Conservation (phyloP, 306 rosid genomes). For the Quercus ilex region DNA sequence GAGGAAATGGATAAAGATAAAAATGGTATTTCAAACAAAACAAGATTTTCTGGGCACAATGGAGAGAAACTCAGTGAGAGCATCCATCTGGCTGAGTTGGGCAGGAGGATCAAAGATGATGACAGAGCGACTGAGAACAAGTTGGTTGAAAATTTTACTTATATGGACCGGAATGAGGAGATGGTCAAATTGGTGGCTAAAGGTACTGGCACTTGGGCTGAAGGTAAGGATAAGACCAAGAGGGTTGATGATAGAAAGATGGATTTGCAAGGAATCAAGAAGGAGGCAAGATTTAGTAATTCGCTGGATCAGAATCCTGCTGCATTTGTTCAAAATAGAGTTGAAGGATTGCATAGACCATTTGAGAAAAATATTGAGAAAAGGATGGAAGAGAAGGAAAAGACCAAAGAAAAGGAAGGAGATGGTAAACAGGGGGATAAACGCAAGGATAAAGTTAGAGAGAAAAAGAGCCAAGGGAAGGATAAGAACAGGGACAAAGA, state of each 20-base stretch:
- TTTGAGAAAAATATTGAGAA: slow-evolving; percentile 37
- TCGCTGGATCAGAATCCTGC: slow-evolving; percentile 36
- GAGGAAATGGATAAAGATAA: slow-evolving; percentile 41
- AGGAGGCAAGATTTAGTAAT: slow-evolving; percentile 31
- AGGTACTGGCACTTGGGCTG: slow-evolving; percentile 36
- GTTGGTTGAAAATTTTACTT: slow-evolving; percentile 41
- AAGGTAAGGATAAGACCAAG: slow-evolving; percentile 54
- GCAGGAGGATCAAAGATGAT: slow-evolving; percentile 54
- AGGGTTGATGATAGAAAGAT: slow-evolving; percentile 38
- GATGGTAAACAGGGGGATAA: slow-evolving; percentile 62
- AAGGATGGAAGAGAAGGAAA: slow-evolving; percentile 38
- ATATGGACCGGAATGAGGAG: slow-evolving; percentile 53
- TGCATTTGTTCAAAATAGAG: slow-evolving; percentile 44
- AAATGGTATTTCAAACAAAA: slow-evolving; percentile 35
- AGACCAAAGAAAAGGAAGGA: slow-evolving; percentile 52
- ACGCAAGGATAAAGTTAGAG: slow-evolving; percentile 60
- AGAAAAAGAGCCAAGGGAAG: slow-evolving; percentile 74
- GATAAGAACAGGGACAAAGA: slow-evolving; percentile 79
- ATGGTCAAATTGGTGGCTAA: slow-evolving; percentile 51
- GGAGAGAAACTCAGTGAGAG: slow-evolving; percentile 55
- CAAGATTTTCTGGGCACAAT: slow-evolving; percentile 47
- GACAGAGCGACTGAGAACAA: slow-evolving; percentile 44
- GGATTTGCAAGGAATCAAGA: slow-evolving; percentile 42
- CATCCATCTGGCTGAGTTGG: slow-evolving; percentile 54
- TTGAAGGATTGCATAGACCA: slow-evolving; percentile 44